Evolutionary conservation across 331 rosid genomes (phyloP).

Genomic region (Spiraea crenata): DNA sequence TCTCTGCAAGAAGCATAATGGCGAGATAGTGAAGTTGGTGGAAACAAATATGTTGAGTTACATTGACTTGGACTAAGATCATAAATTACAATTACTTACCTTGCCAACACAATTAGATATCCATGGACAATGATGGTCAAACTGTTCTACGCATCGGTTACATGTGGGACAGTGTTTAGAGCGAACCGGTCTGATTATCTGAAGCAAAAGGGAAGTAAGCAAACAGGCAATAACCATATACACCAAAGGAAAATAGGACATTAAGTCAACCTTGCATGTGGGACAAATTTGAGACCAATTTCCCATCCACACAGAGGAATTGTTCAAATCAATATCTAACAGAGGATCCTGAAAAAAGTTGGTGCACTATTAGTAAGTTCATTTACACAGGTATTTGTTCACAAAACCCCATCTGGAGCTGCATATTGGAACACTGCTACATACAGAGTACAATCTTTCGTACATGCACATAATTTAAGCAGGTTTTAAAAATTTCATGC

Average conservation of each 20-base stretch:
- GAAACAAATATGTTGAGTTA: not conserved
- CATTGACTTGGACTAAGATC: not conserved
- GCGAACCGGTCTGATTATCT: constrained; percentile 93
- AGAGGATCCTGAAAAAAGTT: constrained; percentile 69
- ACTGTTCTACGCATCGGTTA: constrained; percentile 91
- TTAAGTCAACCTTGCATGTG: constrained; percentile 80
- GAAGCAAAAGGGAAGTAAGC: constrained; percentile 32
- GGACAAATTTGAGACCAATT: constrained; percentile 99
- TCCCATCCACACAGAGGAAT: constrained; percentile 77
- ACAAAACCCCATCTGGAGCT: not conserved
- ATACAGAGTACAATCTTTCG: constrained; percentile 6
- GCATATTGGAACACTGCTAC: not conserved
- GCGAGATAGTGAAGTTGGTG: constrained; percentile 21
- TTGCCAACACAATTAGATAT: constrained; percentile 98
- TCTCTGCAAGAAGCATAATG: constrained; percentile 64
- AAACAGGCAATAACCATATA: constrained; percentile 22
- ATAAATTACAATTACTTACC: constrained; percentile 45
- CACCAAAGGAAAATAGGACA: constrained; percentile 31
- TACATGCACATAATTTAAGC: not conserved
- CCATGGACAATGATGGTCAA: constrained; percentile 99
- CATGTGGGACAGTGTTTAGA: constrained; percentile 95
- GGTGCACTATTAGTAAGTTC: constrained; percentile 25
- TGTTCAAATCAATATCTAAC: constrained; percentile 72
- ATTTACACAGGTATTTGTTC: not conserved
- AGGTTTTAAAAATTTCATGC: not conserved